Evolutionary conservation across 129 eudicot species (phyloP).

Genomic region (Mikania micrantha): DNA sequence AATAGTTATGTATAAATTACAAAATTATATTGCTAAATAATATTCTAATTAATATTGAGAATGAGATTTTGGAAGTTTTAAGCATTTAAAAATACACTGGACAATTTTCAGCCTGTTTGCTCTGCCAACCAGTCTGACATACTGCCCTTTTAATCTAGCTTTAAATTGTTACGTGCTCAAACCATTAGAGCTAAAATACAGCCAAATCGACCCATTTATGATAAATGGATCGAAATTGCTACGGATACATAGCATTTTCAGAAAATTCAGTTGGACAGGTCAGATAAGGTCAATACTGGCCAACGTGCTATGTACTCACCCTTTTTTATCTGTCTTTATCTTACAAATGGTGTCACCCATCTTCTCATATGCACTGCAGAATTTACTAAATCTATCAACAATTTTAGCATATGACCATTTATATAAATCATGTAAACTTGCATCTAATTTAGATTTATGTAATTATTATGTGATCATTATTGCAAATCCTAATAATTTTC

Average conservation of each 20-base stretch:
- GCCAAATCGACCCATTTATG: not conserved
- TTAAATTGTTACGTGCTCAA: not conserved
- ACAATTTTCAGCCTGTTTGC: not conserved
- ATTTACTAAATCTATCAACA: not conserved
- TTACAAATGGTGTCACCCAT: not conserved
- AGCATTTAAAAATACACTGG: not conserved
- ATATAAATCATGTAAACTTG: not conserved
- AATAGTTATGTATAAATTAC: not conserved
- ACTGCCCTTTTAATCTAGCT: not conserved
- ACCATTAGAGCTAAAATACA: not conserved
- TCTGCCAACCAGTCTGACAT: not conserved
- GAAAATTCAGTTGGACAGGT: not conserved
- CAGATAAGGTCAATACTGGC: not conserved
- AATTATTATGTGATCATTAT: not conserved
- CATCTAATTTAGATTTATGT: not conserved
- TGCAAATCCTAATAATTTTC: not conserved
- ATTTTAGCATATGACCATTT: not conserved
- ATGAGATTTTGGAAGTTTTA: not conserved
- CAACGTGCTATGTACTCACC: not conserved
- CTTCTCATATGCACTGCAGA: not conserved
- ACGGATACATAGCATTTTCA: not conserved
- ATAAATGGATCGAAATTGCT: not conserved
- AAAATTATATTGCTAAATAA: not conserved
- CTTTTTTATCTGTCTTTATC: not conserved
- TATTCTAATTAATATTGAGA: not conserved